Conservation (phyloP, 2,329 filamentous ascomycete species). For the Tolypocladium paradoxum region DNA sequence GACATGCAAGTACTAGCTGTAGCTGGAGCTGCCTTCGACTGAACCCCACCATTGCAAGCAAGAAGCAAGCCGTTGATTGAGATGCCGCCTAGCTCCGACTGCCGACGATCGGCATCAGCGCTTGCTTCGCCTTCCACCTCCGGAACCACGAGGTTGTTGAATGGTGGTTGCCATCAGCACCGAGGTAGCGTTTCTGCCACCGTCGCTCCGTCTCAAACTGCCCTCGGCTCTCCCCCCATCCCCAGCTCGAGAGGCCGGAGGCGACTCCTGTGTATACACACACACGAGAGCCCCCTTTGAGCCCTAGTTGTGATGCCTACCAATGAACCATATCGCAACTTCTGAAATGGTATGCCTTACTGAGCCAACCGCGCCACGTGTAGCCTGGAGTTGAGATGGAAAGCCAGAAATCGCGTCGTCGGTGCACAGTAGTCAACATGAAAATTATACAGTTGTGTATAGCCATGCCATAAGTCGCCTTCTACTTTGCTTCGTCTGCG, state of each 20-base stretch:
- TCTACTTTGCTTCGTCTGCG: slow-evolving; percentile 34
- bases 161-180: background rate
- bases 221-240: background rate
- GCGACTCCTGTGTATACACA: background rate
- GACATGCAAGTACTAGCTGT: background rate
- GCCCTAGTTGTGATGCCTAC: slow-evolving; percentile 5
- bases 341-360: slow-evolving; percentile 4
- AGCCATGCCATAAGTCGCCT: slow-evolving; percentile 4
- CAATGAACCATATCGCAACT: slow-evolving; percentile 8
- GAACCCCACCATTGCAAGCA: background rate
- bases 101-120: background rate
- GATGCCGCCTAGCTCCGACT: background rate
- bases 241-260: background rate
- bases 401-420: slow-evolving; percentile 12
- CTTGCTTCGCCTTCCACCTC: background rate
- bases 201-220: background rate
- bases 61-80: background rate
- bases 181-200: background rate
- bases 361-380: slow-evolving; percentile 3
- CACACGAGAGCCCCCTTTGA: background rate
- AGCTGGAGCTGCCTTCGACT: background rate
- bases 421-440: slow-evolving; percentile 10
- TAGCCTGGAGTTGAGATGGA: slow-evolving; percentile 10
- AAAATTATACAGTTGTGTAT: slow-evolving; percentile 4
- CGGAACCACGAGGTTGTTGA: background rate